phyloP scores from a whole-genome alignment of 2,329 filamentous ascomycete species.

The Lojkania enalia region DNA sequence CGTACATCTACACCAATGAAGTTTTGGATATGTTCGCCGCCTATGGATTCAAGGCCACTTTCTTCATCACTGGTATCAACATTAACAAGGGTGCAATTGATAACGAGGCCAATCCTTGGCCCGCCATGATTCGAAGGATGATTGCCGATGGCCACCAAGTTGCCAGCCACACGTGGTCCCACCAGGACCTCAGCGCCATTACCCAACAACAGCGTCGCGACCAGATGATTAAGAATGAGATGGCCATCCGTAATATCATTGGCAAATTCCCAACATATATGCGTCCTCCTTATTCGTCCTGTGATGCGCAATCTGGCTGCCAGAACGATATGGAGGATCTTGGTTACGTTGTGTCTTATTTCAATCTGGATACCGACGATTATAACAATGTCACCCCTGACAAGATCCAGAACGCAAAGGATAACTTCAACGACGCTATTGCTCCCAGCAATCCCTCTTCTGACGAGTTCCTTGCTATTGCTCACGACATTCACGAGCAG shows the following conservation, averaged over 20 bases:
- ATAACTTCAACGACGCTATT: slow-evolving; percentile 49
- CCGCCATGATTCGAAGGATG: slow-evolving; percentile 59
- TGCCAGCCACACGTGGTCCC: slow-evolving; percentile 62
- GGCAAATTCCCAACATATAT: slow-evolving; percentile 61
- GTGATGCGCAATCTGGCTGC: slow-evolving; percentile 45
- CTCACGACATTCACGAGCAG: slow-evolving; percentile 53
- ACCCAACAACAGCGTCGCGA: slow-evolving; percentile 49
- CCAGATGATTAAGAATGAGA: slow-evolving; percentile 58
- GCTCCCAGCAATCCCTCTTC: slow-evolving; percentile 27
- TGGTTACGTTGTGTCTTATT: slow-evolving; percentile 63
- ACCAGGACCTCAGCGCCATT: slow-evolving; percentile 52
- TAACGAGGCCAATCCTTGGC: slow-evolving; percentile 51
- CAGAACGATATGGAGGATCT: slow-evolving; percentile 46
- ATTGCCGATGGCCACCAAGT: slow-evolving; percentile 61
- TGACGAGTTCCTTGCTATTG: slow-evolving; percentile 56
- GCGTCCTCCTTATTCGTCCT: slow-evolving; percentile 54
- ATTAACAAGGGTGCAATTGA: slow-evolving; percentile 61
- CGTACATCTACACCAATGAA: slow-evolving; percentile 62
- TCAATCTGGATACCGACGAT: slow-evolving; percentile 62
- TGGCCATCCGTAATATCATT: slow-evolving; percentile 58
- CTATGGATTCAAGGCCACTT: slow-evolving; percentile 67
- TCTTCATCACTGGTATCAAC: slow-evolving; percentile 66
- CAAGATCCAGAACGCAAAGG: slow-evolving; percentile 38
- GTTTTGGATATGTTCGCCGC: slow-evolving; percentile 62
- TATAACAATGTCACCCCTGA: slow-evolving; percentile 35